These are phyloP conservation scores for Arxiozyma telluris DNA, from an alignment of 1,139 yeast species.

Conservation along the genomic window DNA sequence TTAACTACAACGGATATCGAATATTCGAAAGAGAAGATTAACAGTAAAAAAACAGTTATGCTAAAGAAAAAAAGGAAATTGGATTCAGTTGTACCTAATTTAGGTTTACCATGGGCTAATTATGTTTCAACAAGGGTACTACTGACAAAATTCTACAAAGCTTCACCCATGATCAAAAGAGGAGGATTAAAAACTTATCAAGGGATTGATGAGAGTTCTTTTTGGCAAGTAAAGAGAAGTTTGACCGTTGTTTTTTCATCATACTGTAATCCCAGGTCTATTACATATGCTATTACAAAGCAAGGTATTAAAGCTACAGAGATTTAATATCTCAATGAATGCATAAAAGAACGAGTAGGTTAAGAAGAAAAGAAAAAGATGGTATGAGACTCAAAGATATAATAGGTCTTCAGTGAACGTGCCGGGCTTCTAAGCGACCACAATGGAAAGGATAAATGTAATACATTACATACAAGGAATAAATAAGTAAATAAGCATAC, in stretches of 20 bases:
- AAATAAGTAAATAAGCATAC: background rate
- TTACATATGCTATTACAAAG: constrained; percentile 26
- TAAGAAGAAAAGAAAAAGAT: background rate
- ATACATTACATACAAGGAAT: background rate
- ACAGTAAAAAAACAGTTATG: background rate
- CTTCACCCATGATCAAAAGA: constrained; percentile 25
- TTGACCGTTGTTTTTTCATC: constrained; percentile 36
- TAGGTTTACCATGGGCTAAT: constrained; percentile 40
- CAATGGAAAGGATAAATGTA: background rate
- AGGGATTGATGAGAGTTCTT: constrained; percentile 20
- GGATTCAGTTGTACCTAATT: constrained; percentile 33
- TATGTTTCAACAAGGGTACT: constrained; percentile 35
- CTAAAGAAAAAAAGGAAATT: constrained; percentile 16
- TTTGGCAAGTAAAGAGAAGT: constrained; percentile 31
- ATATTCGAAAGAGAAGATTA: background rate
- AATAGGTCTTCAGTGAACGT: background rate
- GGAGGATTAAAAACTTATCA: constrained; percentile 22
- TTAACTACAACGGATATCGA: background rate
- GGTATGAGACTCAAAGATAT: background rate
- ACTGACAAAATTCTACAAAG: constrained; percentile 30
- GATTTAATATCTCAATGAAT: background rate
- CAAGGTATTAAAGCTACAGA: constrained; percentile 25
- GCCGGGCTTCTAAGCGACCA: background rate
- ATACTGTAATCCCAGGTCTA: constrained; percentile 18
- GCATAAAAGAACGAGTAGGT: background rate